These are phyloP conservation scores for Fusarium siculi DNA, from an alignment of 2,329 filamentous ascomycete genomes.

Conservation along the genomic window DNA sequence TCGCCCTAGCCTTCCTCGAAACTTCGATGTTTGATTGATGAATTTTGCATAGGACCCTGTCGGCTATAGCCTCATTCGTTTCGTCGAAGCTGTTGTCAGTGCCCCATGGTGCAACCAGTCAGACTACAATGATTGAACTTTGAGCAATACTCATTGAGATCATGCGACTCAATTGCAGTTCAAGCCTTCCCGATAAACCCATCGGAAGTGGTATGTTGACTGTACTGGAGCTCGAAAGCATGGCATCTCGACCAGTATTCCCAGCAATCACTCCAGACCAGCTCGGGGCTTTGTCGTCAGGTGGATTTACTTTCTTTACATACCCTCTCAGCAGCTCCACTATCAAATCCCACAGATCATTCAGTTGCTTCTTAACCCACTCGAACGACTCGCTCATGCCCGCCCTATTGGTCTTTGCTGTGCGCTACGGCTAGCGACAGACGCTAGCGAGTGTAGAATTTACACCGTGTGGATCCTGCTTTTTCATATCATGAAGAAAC, in stretches of 20 bases:
- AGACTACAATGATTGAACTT: neutral
- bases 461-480: slow-evolving; percentile 47
- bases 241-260: slow-evolving; percentile 16
- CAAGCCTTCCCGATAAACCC: neutral
- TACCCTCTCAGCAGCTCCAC: slow-evolving; percentile 44
- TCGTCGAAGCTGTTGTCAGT: neutral
- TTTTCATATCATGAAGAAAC: slow-evolving; percentile 17
- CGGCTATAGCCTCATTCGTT: neutral
- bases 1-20: neutral
- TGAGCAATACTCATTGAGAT: neutral
- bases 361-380: slow-evolving; percentile 39
- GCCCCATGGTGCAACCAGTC: neutral
- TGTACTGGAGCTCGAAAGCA: neutral
- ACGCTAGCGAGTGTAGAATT: slow-evolving; percentile 43
- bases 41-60: neutral
- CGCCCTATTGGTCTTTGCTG: slow-evolving; percentile 37
- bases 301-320: slow-evolving; percentile 44
- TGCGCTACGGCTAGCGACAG: slow-evolving; percentile 32
- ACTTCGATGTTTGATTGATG: neutral
- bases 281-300: slow-evolving; percentile 9
- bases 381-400: slow-evolving; percentile 17
- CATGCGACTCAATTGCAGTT: neutral
- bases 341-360: slow-evolving; percentile 26
- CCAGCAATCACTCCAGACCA: slow-evolving; percentile 23
- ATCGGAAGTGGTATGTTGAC: neutral